Percentiles rank a stretch among this genome's conserved stretches.
phyloP scores from a whole-genome alignment of 441 rosid genomes.

The Mallotus repandus region DNA sequence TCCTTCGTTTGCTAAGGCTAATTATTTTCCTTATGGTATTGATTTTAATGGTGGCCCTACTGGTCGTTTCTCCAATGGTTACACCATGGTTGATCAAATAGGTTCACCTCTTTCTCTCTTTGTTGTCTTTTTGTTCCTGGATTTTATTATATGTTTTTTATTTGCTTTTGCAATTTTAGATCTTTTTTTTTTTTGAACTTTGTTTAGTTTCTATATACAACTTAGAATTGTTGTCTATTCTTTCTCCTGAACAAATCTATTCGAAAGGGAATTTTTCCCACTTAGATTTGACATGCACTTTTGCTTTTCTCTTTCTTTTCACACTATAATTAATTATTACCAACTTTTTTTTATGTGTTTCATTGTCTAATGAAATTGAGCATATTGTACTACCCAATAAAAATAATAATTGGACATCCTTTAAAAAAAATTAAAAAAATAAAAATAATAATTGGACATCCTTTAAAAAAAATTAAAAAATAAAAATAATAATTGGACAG shows the following conservation, averaged over 20 bases:
- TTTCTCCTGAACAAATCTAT: neutral
- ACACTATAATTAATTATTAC: neutral
- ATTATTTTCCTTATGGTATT: constrained; percentile 86
- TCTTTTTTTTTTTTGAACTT: neutral
- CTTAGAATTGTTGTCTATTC: neutral
- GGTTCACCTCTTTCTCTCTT: constrained; percentile 31
- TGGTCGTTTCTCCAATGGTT: constrained; percentile 93
- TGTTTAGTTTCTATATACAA: neutral
- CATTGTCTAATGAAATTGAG: neutral
- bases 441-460: too few relatives aligned
- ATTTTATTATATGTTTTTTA: neutral
- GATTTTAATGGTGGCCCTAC: constrained; percentile 93
- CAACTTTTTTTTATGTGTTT: neutral
- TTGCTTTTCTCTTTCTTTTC: neutral
- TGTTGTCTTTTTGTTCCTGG: neutral
- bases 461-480: too few relatives aligned
- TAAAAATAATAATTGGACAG: too few relatives aligned
- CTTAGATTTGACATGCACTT: neutral
- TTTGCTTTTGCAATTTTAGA: too few relatives aligned
- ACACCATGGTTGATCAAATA: constrained; percentile 89
- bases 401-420: too few relatives aligned
- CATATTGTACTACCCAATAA: too few relatives aligned
- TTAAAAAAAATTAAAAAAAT: too few relatives aligned
- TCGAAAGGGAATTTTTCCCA: neutral
- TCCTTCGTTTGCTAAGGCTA: constrained; percentile 83